Percentiles rank a stretch among this genome's conserved stretches.
These are phyloP conservation scores for Triticum turgidum DNA, from an alignment of 176 grass and related monocot species.

Conservation along the genomic window DNA sequence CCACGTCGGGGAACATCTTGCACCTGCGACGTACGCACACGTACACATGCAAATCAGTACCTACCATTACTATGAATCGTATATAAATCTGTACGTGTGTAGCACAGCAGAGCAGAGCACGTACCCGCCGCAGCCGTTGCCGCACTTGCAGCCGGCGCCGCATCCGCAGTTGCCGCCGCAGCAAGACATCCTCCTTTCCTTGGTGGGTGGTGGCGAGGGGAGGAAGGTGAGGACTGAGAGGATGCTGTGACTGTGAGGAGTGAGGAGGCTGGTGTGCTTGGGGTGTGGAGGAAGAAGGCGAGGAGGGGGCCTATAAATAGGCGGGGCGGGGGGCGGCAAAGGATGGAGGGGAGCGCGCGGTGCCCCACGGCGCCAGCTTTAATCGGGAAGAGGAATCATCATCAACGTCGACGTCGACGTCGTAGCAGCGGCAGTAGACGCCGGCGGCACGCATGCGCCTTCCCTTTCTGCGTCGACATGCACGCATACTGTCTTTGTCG, in stretches of 20 bases:
- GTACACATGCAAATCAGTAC: not conserved
- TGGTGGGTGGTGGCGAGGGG: not conserved
- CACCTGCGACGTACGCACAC: slow-evolving; percentile 22
- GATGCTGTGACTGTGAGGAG: not conserved
- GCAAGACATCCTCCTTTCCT: slow-evolving; percentile 61
- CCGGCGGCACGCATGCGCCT: no score
- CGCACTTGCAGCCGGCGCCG: slow-evolving; percentile 68
- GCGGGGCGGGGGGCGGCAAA: slow-evolving; percentile 21
- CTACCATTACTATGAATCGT: no score
- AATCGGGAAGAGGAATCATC: slow-evolving; percentile 28
- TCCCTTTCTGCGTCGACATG: no score
- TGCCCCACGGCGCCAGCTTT: slow-evolving; percentile 23
- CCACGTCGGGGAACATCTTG: slow-evolving; percentile 67
- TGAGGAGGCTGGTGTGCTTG: not conserved
- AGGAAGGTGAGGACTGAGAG: not conserved
- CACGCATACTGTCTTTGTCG: no score
- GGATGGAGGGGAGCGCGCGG: slow-evolving; percentile 28
- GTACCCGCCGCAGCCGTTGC: slow-evolving; percentile 61
- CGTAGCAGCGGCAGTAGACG: not conserved
- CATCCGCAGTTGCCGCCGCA: slow-evolving; percentile 84
- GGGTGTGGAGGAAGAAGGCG: not conserved
- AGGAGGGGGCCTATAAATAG: slow-evolving; percentile 44
- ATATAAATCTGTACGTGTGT: no score
- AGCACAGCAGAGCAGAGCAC: no score
- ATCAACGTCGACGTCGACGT: no score